phyloP scores from a whole-genome alignment of 805 yeast genomes.

The Candida arabinofermentans region DNA sequence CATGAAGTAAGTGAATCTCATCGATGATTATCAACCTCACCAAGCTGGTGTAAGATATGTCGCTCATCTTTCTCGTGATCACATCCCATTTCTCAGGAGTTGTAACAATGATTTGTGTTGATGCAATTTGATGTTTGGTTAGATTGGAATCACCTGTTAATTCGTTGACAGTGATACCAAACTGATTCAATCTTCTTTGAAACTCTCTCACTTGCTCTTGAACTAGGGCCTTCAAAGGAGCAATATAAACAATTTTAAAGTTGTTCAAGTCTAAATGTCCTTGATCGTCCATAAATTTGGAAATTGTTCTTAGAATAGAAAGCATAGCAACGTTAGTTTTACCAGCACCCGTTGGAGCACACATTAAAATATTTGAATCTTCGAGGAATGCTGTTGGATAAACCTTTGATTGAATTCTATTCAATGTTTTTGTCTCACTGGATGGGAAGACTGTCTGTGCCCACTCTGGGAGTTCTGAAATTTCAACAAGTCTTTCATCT shows the following conservation, averaged over 20 bases:
- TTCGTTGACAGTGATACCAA: slow-evolving; percentile 74
- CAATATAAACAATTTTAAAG: slow-evolving; percentile 81
- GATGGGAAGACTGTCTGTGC: slow-evolving; percentile 70
- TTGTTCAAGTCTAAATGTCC: slow-evolving; percentile 50
- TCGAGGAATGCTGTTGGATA: slow-evolving; percentile 71
- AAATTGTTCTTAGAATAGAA: slow-evolving; percentile 60
- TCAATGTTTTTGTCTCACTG: slow-evolving; percentile 61
- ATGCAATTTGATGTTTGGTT: slow-evolving; percentile 67
- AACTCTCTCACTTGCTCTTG: slow-evolving; percentile 93
- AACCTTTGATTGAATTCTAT: slow-evolving; percentile 80
- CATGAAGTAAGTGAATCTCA: slow-evolving; percentile 90
- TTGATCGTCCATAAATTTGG: slow-evolving; percentile 44
- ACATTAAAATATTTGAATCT: slow-evolving; percentile 71
- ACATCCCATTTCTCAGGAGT: slow-evolving; percentile 99
- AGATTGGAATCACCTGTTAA: slow-evolving; percentile 86
- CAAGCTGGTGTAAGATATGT: slow-evolving; percentile 56
- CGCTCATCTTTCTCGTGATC: slow-evolving; percentile 77
- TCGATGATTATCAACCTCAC: slow-evolving; percentile 79
- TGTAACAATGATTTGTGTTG: slow-evolving; percentile 81
- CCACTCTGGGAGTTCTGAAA: slow-evolving; percentile 75
- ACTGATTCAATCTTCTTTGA: slow-evolving; percentile 57
- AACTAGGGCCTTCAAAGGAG: slow-evolving; percentile 91
- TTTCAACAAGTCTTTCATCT: slow-evolving; percentile 47
- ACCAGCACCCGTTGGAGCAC: slow-evolving; percentile 99
- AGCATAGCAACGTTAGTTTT: slow-evolving; percentile 95